Percentiles rank a stretch among this genome's conserved stretches.
phyloP scores from a whole-genome alignment of 2,329 filamentous ascomycete species.

The Botrytis fabae region DNA sequence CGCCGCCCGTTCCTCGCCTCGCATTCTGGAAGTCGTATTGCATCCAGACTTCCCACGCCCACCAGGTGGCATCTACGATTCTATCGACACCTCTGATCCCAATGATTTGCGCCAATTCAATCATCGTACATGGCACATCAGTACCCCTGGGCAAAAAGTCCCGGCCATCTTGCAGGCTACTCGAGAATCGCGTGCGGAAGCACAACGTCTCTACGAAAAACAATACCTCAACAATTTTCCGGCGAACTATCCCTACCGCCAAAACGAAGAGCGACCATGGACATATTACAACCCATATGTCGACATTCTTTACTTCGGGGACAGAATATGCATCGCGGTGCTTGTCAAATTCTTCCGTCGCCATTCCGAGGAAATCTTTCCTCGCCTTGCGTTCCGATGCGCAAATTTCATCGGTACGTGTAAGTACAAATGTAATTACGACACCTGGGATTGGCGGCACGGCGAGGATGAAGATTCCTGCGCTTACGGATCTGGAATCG shows the following conservation, averaged over 20 bases:
- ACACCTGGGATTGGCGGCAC: background rate
- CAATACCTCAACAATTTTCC: background rate
- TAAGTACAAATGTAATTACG: background rate
- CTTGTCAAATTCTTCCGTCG: background rate
- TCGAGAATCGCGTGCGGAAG: background rate
- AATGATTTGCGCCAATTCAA: background rate
- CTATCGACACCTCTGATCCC: fast-evolving
- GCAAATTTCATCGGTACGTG: background rate
- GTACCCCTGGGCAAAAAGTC: background rate
- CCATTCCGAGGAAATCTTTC: background rate
- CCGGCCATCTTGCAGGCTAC: background rate
- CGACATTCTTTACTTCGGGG: background rate
- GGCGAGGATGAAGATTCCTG: background rate
- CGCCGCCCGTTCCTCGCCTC: background rate
- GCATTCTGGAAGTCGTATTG: background rate
- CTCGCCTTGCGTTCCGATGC: background rate
- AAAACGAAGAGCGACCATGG: background rate
- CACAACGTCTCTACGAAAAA: background rate
- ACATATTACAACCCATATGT: background rate
- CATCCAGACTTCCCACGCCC: background rate
- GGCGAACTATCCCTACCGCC: fast-evolving
- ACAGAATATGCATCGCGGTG: background rate
- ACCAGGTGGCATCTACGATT: fast-evolving
- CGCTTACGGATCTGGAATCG: background rate
- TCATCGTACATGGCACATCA: background rate